Percentiles rank a stretch among this genome's conserved stretches.
phyloP scores from a whole-genome alignment of 73 alveolate genomes.

The Blepharisma japonicum region DNA sequence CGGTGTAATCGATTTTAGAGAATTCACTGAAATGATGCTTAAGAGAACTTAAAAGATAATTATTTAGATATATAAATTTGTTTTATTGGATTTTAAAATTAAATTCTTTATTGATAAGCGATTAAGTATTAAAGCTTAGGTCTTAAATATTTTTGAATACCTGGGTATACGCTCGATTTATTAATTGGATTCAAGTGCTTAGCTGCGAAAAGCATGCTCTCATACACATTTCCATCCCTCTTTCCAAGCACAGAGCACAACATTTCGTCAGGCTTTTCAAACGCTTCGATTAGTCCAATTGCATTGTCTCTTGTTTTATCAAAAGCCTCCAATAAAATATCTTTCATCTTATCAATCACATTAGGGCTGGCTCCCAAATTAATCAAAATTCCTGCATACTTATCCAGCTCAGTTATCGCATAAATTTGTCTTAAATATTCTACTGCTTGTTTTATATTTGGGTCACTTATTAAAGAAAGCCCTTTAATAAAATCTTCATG shows the following conservation, averaged over 20 bases:
- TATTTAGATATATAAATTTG: not conserved
- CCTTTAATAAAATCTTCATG: conserved; percentile 24
- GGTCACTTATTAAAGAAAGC: conserved; percentile 33
- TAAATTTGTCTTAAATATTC: conserved; percentile 15
- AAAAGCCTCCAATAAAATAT: conserved; percentile 19
- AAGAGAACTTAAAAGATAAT: not conserved
- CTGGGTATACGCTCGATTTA: not conserved
- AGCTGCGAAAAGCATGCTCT: not conserved
- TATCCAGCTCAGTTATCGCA: conserved; percentile 31
- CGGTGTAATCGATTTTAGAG: conserved; percentile 1
- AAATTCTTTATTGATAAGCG: not conserved
- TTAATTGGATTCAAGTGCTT: conserved; percentile 1
- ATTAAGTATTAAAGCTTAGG: not conserved
- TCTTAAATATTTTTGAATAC: not conserved
- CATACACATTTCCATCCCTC: conserved; percentile 46
- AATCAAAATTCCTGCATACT: conserved; percentile 27
- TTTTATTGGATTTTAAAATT: not conserved
- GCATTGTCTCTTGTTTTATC: conserved; percentile 47
- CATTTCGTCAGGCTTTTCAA: conserved; percentile 37
- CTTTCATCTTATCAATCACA: not conserved
- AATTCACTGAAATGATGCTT: not conserved
- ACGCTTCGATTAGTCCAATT: conserved; percentile 45
- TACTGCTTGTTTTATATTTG: conserved; percentile 29
- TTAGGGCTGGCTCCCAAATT: conserved; percentile 35
- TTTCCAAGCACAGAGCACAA: conserved; percentile 39